Percentiles rank a stretch among this genome's conserved stretches.
Evolutionary conservation across 768 basidiomycete genomes (phyloP).

Genomic region (Lactifluus echinatus): DNA sequence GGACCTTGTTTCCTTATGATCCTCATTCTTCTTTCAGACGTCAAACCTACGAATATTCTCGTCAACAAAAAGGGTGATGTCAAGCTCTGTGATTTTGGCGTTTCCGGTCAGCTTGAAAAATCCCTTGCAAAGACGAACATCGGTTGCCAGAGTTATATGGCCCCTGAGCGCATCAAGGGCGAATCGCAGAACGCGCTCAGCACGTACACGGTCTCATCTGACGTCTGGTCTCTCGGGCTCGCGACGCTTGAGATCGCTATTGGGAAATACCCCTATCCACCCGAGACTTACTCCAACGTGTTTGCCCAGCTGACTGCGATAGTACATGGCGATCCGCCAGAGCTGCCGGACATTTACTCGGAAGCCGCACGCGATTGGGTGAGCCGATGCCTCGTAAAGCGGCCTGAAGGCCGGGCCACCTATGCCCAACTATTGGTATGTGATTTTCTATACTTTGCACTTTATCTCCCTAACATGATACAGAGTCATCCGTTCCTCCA

Average conservation of each 20-base stretch:
- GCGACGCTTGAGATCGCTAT: slow-evolving; percentile 89
- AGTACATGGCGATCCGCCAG: slow-evolving; percentile 88
- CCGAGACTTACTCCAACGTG: slow-evolving; percentile 94
- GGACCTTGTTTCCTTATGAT: not conserved
- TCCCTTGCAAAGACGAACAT: slow-evolving; percentile 97
- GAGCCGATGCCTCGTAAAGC: slow-evolving; percentile 68
- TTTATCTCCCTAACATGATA: not conserved
- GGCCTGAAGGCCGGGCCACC: slow-evolving; percentile 67
- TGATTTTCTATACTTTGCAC: not conserved
- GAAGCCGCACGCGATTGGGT: slow-evolving; percentile 78
- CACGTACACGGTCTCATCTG: slow-evolving; percentile 93
- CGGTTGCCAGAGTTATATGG: slow-evolving; percentile 98
- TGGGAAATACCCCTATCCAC: slow-evolving; percentile 91
- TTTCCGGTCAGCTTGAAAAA: slow-evolving; percentile 95
- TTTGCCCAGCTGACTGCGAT: slow-evolving; percentile 97
- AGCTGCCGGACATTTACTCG: slow-evolving; percentile 64
- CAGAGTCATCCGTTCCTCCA: slow-evolving; percentile 76
- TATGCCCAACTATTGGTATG: slow-evolving; percentile 71
- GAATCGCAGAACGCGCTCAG: slow-evolving; percentile 80
- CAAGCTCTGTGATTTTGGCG: slow-evolving; percentile 98
- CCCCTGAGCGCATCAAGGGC: slow-evolving; percentile 94
- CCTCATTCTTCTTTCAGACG: slow-evolving; percentile 42
- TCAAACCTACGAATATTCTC: slow-evolving; percentile 91
- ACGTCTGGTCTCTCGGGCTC: slow-evolving; percentile 95
- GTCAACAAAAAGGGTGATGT: slow-evolving; percentile 82